These are phyloP conservation scores for Nannizzia gypsea DNA, from an alignment of 2,329 filamentous ascomycete species.

Conservation along the genomic window DNA sequence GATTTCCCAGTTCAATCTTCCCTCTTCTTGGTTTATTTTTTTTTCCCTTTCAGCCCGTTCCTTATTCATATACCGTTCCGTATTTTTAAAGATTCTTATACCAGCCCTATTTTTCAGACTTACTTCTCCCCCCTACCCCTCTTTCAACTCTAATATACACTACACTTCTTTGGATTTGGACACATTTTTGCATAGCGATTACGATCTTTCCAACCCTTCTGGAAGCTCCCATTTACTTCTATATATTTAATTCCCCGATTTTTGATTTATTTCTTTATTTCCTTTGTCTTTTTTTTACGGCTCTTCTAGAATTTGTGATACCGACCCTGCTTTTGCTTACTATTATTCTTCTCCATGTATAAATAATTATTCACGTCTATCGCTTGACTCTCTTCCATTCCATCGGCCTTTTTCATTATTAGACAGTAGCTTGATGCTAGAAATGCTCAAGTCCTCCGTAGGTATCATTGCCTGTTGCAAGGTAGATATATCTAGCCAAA, in stretches of 20 bases:
- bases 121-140: neutral
- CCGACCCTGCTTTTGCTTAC: slow-evolving; percentile 22
- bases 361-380: neutral
- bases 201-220: slow-evolving; percentile 10
- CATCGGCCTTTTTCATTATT: neutral
- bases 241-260: slow-evolving; percentile 2
- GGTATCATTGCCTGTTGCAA: too few relatives aligned
- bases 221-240: neutral
- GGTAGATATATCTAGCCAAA: too few relatives aligned
- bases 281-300: slow-evolving; percentile 6
- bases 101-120: neutral
- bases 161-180: slow-evolving; percentile 1
- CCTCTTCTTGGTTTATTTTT: neutral
- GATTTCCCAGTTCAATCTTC: too few relatives aligned
- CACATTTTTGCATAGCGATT: slow-evolving; percentile 10
- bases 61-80: neutral
- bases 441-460: too few relatives aligned
- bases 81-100: neutral
- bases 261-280: slow-evolving; percentile 3
- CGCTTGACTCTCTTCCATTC: neutral
- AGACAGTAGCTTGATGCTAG: too few relatives aligned
- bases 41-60: neutral
- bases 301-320: slow-evolving; percentile 15
- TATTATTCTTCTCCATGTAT: neutral
- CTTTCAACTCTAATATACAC: neutral